phyloP scores from a whole-genome alignment of 2,329 filamentous ascomycete genomes.

The Fusarium veterinarium region DNA sequence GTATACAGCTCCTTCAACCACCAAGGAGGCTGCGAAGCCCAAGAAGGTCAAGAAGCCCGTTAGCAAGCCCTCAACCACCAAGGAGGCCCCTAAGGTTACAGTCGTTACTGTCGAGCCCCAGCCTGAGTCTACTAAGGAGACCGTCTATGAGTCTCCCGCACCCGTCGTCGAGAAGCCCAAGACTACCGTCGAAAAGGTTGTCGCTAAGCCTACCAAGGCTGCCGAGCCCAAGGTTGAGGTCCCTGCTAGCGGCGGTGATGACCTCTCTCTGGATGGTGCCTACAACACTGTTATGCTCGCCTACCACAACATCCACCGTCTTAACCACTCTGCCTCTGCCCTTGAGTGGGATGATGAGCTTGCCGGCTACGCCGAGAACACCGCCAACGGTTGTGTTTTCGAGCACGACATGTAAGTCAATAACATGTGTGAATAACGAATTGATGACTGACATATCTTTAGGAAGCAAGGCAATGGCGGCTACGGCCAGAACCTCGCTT shows the following conservation, averaged over 20 bases:
- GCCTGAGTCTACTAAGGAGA: conserved; percentile 7
- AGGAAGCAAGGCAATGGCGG: conserved; percentile 68
- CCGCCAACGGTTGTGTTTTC: conserved; percentile 77
- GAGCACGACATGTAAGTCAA: conserved; percentile 77
- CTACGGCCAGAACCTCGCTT: conserved; percentile 95
- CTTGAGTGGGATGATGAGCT: conserved; percentile 75
- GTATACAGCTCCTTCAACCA: conserved; percentile 5
- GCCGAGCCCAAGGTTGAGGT: conserved; percentile 18
- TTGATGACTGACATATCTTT: conserved; percentile 48
- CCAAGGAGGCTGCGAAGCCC: conserved; percentile 16
- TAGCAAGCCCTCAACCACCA: conserved; percentile 24
- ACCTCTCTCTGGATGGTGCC: conserved; percentile 33
- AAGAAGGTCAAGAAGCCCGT: conserved; percentile 20
- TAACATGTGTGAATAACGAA: background rate
- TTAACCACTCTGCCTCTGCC: conserved; percentile 78
- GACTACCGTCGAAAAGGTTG: conserved; percentile 20
- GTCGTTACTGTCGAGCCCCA: conserved; percentile 15
- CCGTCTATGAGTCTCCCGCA: conserved; percentile 11
- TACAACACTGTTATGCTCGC: conserved; percentile 63
- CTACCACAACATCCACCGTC: conserved; percentile 88
- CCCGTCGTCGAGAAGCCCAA: conserved; percentile 25
- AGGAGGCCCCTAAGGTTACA: conserved; percentile 26
- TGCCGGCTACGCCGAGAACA: conserved; percentile 70
- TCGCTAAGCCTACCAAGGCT: conserved; percentile 19
- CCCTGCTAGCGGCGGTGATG: conserved; percentile 9